These are phyloP conservation scores for Williopsis jadinii DNA, from an alignment of 1,139 yeast species.

Conservation along the genomic window DNA sequence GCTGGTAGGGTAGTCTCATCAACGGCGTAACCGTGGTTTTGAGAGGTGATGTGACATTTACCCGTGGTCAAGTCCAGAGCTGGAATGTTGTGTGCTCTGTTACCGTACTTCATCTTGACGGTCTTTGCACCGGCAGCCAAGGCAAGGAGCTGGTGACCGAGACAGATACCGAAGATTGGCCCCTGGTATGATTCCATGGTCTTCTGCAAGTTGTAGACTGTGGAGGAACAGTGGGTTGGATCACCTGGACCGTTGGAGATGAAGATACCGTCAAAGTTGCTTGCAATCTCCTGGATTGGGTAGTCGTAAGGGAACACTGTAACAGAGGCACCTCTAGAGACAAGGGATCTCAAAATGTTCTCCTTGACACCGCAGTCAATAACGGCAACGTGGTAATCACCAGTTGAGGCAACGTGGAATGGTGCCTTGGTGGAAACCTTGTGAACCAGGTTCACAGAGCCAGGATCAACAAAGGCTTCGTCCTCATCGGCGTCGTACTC, in stretches of 20 bases:
- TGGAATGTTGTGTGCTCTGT: conserved; percentile 97
- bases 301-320: conserved; percentile 96
- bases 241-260: conserved; percentile 98
- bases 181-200: conserved; percentile 61
- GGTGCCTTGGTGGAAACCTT: conserved; percentile 95
- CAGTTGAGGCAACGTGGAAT: conserved; percentile 68
- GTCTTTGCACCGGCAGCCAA: conserved; percentile 93
- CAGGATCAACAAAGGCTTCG: conserved; percentile 92
- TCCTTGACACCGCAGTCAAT: conserved; percentile 98
- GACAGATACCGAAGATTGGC: conserved; percentile 94
- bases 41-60: conserved; percentile 93
- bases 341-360: conserved; percentile 88
- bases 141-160: conserved; percentile 94
- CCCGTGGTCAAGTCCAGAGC: conserved; percentile 87
- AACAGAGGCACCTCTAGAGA: conserved; percentile 89
- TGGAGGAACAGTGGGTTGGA: conserved; percentile 85
- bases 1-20: conserved; percentile 69
- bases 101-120: conserved; percentile 89
- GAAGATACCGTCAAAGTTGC: conserved; percentile 89
- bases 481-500: conserved; percentile 88
- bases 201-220: conserved; percentile 67
- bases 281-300: conserved; percentile 86
- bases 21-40: conserved; percentile 97
- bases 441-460: conserved; percentile 81
- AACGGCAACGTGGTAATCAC: conserved; percentile 76